Base-by-base conservation (phyloP, 2,329 filamentous ascomycete genomes). In the Diaporthe caulivora region DNA sequence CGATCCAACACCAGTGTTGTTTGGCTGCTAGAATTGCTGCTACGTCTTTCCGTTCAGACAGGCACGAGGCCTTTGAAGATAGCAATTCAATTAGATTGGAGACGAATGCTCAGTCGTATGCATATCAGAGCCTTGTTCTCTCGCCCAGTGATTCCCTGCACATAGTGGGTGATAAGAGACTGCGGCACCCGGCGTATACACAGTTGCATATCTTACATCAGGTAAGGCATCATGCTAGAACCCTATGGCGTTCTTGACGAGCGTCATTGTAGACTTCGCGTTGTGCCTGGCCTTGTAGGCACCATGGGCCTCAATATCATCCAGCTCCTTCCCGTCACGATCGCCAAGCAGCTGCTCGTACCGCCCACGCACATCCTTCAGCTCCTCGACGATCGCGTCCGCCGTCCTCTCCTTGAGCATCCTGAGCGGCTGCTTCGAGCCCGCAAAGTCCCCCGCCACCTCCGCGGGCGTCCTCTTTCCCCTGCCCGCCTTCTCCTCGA, bases 261-360 rank as follows among this genome's bases (percentile, higher is more conserved):
- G 76, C 44, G 81, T 80, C 89, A 92, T 92, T 37, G 88, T 91
- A 74, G 84, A 82, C 73, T 85, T 83, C 0, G 94, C 93, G 77
- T 86, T 94, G 65, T 83, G 80, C 31, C 85, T 84, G n/a, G 94
- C 94, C 79, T 87, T 90, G 51, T 81, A 80, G 0, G 89, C 89
- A 0, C 94, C 93, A 51, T 88, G 80, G 5, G 82, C 84, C 57
- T 89, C 90, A 15, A 94, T 84, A 13, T 87, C 82, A 62, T 91
- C 86, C 17, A 95, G 81, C 78, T 87, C 88, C 42, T 80, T 83
- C 9, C 86, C 86, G 26, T 89, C 85, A 26, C 86, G 83, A 13
- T 34, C 21, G 2, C 29, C 72, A 29, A 75, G 26, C 47, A 74
- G 37, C 29, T 70, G 62, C 70, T 90, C 82, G 78, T 89, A 92